Evolutionary conservation across 2,329 filamentous ascomycete genomes (phyloP).

Genomic region (Beauveria medogensis): DNA sequence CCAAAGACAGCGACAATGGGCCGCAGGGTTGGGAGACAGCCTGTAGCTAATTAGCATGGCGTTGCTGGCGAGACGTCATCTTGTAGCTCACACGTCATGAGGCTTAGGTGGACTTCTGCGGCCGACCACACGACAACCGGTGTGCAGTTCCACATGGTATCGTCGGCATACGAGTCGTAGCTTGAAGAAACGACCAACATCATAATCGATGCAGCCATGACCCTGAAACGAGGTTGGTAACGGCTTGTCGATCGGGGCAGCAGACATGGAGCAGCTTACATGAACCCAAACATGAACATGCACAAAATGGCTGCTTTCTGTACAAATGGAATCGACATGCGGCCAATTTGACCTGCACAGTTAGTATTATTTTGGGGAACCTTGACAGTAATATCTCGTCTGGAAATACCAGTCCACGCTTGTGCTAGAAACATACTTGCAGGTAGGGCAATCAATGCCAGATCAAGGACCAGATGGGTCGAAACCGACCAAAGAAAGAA

Average conservation of each 20-base stretch:
- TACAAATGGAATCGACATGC: not conserved
- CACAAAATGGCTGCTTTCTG: slow-evolving; percentile 6
- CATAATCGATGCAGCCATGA: slow-evolving; percentile 11
- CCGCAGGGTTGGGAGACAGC: not conserved
- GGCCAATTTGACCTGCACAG: slow-evolving; percentile 1
- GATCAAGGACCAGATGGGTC: slow-evolving; percentile 5
- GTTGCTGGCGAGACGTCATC: too few relatives aligned
- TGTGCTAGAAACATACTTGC: not conserved
- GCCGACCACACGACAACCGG: slow-evolving; percentile 6
- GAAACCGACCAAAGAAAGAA: slow-evolving; percentile 13
- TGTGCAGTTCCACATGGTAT: slow-evolving; percentile 10
- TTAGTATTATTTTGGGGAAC: not conserved
- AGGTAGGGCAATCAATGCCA: slow-evolving; percentile 1
- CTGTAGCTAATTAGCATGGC: not conserved
- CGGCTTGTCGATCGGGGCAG: not conserved
- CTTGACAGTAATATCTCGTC: not conserved
- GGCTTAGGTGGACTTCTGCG: slow-evolving; percentile 8
- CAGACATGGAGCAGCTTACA: not conserved
- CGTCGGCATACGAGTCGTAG: slow-evolving; percentile 10
- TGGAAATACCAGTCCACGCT: not conserved
- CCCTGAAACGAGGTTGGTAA: not conserved
- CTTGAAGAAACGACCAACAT: slow-evolving; percentile 8
- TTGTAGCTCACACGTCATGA: slow-evolving; percentile 5
- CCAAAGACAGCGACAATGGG: not conserved
- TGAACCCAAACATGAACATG: slow-evolving; percentile 11